phyloP scores from a whole-genome alignment of 176 grass and related monocot species.

The Lolium rigidum region DNA sequence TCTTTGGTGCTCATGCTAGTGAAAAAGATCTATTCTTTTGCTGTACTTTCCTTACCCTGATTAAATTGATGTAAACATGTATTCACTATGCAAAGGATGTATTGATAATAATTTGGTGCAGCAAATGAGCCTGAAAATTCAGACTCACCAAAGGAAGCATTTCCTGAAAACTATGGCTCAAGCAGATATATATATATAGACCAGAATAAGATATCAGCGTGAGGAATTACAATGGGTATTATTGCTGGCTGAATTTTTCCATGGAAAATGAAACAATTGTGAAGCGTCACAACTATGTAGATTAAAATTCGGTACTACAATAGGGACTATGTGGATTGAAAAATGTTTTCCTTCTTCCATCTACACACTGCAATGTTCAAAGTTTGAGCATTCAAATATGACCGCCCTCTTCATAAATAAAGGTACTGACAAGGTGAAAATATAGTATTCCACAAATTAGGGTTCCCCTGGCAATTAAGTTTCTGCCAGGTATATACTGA shows the following conservation, averaged over 20 bases:
- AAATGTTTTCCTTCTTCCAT: background rate
- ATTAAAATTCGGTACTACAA: background rate
- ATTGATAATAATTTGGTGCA: constrained; percentile 6
- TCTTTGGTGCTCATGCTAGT: background rate
- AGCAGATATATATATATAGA: background rate
- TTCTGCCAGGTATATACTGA: background rate
- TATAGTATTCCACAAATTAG: background rate
- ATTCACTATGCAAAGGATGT: background rate
- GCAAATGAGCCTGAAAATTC: background rate
- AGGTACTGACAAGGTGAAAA: background rate
- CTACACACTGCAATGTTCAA: background rate
- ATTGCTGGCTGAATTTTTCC: background rate
- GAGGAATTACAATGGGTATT: background rate
- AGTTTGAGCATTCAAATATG: background rate
- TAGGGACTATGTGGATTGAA: background rate
- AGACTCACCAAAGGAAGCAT: background rate
- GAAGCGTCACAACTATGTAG: background rate
- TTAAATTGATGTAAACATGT: background rate
- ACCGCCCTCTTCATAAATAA: background rate
- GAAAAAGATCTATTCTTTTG: background rate
- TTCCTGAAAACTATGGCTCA: background rate
- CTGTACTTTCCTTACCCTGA: background rate
- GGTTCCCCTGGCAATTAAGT: background rate
- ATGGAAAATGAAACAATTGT: background rate
- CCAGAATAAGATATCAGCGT: background rate